Base-by-base conservation (phyloP, 2,329 filamentous ascomycete species). In the Pestalotiopsis sp. region DNA sequence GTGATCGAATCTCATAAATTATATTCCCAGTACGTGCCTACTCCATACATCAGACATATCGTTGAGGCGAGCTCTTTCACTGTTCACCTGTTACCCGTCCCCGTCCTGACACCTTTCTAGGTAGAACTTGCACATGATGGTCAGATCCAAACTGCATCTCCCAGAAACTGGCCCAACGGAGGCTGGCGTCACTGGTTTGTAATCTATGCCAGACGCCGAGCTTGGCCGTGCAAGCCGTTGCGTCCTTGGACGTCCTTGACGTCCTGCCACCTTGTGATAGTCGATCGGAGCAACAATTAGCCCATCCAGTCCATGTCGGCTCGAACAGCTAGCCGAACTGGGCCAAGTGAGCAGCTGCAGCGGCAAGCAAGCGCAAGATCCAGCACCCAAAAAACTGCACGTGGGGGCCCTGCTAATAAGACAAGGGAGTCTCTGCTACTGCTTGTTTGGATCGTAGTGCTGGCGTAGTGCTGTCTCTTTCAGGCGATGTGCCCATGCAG, bases 221-320 rank as follows among this genome's bases (percentile, higher is more conserved):
- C 45, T 52, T 52, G 14, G 45, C 45, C 45, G 45, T 52, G 17
- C 7, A n/a, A 52, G 20, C n/a, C 17, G 45, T 52, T 17, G 17
- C 13, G 45, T 52, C n/a, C 45, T 52, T 17, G 17, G 17, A 31
- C 5, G n/a, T 59, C 27, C 27, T 31, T 31, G 27, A 31, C 27
- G 27, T 31, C 27, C 13, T 57, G n/a, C 23, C 52, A 23, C n/a
- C 52, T 57, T 59, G 57, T 31, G 57, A 59, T 59, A 59, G 27
- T 9, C 12, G 25, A 38, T 61, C 59, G 59, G 59, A 39, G 31
- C 59, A 61, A 61, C 36, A 61, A 36, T 61, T 61, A 39, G 59
- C 59, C 59, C 59, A 61, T 61, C 25, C 7, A 38, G 25, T 61
- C 59, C 25, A 61, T 41, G 45, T 27, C 59, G 27, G 27, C 59